Conservation (phyloP, 257 asterid genomes). For the Linaria vulgaris region DNA sequence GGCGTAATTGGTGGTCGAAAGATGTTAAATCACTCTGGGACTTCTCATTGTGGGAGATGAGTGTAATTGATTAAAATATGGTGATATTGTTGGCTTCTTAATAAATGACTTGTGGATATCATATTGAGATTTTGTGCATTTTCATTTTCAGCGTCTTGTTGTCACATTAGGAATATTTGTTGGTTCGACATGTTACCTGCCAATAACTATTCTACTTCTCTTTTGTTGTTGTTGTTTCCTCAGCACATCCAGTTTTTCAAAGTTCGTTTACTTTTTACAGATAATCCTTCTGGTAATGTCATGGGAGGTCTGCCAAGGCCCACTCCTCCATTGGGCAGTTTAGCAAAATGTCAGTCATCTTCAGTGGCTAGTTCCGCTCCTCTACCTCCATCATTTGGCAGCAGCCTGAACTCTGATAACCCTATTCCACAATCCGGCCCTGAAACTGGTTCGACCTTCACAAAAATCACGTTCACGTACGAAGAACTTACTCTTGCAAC, state of each 20-base stretch:
- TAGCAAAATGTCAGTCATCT: constrained; percentile 38
- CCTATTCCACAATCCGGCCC: constrained; percentile 27
- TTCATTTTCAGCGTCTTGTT: constrained; percentile 3
- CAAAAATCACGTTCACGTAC: constrained; percentile 60
- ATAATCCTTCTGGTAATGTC: constrained; percentile 31
- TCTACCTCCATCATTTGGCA: constrained; percentile 40
- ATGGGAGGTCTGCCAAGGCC: constrained; percentile 32
- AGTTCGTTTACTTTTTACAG: constrained; percentile 31
- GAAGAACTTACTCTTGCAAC: constrained; percentile 76
- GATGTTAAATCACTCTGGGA: neutral
- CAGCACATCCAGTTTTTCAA: constrained; percentile 12
- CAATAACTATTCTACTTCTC: constrained; percentile 16
- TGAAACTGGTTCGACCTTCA: constrained; percentile 27
- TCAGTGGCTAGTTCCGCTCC: constrained; percentile 37
- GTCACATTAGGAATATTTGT: constrained; percentile 1
- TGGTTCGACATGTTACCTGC: constrained; percentile 13
- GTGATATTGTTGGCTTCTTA: constrained; percentile 3
- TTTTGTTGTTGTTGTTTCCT: constrained; percentile 21
- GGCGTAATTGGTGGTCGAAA: constrained; percentile 3
- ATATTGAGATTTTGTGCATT: constrained; percentile 9
- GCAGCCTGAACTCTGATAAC: constrained; percentile 43
- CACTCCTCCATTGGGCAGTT: constrained; percentile 28
- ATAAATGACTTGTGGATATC: neutral
- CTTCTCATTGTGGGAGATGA: neutral
- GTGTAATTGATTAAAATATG: constrained; percentile 2